Base-by-base conservation (phyloP, 805 yeast species). In the Lachancea fermentati region DNA sequence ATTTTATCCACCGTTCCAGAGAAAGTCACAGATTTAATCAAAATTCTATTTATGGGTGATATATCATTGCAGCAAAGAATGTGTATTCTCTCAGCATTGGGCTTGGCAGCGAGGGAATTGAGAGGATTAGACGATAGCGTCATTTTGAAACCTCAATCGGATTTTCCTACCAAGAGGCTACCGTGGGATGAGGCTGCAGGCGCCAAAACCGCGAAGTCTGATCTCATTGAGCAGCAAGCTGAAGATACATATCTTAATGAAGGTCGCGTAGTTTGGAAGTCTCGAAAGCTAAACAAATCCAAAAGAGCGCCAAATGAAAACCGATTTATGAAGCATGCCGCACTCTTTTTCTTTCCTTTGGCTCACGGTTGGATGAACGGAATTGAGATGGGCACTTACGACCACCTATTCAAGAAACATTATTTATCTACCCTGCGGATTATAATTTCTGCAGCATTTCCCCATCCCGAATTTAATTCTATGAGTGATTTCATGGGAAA, bases 61-160 rank as follows among this genome's bases (percentile, higher is more conserved):
- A 77, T 82, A 46, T 86, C 95, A 0, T 58, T 93, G 14, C 93
- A 84, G 45, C 89, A 81, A 44, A 62, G 97, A 35, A 68, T 89
- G 63, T 63, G 75, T 19, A 67, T 89, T 6, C 59, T 93, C 14
- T 76, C 89, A 4, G 65, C 85, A 0, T 55, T 86, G 9, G 81
- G 89, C 0, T 62, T 88, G 17, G 75, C 85, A 2, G 86, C 88
- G 0, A 62, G 95, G 44, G 87, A 84, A 47, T 66, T 88, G 7
- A 66, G 82, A 32, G 91, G 88, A 0, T 58, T 68, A 22, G 68
- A 71, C 4, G 91, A 81, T 55, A 67, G 57, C 0, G 69, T 69
- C n/a, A 58, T 70, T 2, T 58, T 64, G 8, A 68, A 72, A 36
- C 69, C 68, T 0, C 24, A 49, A 19, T 52, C 50, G 34, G 62